Base-by-base conservation (phyloP, 805 yeast species). In the Suhomyces vadensis region DNA sequence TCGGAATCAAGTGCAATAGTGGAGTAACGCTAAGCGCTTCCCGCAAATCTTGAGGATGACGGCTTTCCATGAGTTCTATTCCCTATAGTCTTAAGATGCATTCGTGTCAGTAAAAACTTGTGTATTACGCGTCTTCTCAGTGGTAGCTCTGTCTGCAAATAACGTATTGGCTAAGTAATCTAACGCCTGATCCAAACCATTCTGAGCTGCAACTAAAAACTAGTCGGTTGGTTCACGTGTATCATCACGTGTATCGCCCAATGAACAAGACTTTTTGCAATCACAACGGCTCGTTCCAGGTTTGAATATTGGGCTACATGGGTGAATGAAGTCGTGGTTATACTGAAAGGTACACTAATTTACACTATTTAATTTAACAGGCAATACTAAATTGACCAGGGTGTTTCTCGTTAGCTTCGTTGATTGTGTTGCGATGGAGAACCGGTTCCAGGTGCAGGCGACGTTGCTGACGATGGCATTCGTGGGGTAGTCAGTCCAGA, bases 1-100 rank as follows among this genome's bases (percentile, higher is more conserved):
- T 55, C 16, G 67, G 67, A n/a, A 63, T 38, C 8, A 63, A 53
- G 39, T 61, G 64, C 5, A 59, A 43, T 19, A 63, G 44, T 2
- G 68, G 68, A n/a, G 59, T 55, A 9, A 57, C 55, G 9, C 58
- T 43, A 24, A 63, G 47, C 13, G 58, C 61, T 44, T 62, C 63
- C 22, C 46, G 46, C n/a, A 63, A 36, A 37, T 50, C 52, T 19
- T 42, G 31, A 5, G 61, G 64, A 38, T 41, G 47, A 6, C 37
- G 37, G 6, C n/a, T 17, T 6, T 19, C 33, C 33, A 29, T 29
- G 19, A 29, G 9, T 23, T 23, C 25, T 23, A 23, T 9, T 27
- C 8, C 13, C 31, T 27, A 27, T 17, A n/a, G 31, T 13, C 14
- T 17, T 13, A 27, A 27, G 31, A 13, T 27, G 31, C 31, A 27